These are phyloP conservation scores for Microbotryum intermedium DNA, from an alignment of 1,284 basidiomycete genomes.

Conservation along the genomic window DNA sequence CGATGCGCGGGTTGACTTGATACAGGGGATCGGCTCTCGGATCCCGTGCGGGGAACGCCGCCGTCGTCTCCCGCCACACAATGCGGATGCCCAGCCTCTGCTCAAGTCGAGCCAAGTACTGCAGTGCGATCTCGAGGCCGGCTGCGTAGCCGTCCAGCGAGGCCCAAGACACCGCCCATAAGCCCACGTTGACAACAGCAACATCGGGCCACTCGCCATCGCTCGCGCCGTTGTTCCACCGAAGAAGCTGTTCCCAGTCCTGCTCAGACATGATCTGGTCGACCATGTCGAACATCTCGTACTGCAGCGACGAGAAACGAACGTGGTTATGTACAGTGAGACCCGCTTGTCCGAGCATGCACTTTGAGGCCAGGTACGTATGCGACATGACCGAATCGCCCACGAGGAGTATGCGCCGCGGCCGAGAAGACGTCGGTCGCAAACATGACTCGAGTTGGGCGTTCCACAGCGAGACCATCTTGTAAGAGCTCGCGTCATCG, in stretches of 20 bases:
- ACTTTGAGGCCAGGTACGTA: slow-evolving; percentile 1
- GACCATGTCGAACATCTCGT: background rate
- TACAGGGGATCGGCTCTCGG: slow-evolving; percentile 1
- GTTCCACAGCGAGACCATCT: background rate
- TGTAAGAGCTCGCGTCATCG: background rate
- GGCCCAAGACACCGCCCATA: background rate
- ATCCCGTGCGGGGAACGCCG: background rate
- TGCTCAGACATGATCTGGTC: background rate
- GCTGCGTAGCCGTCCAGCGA: background rate
- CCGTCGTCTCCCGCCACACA: slow-evolving; percentile 3
- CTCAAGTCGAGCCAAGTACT: background rate
- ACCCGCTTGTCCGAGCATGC: slow-evolving; percentile 1
- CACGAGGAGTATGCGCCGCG: background rate
- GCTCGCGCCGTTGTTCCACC: background rate
- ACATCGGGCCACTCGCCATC: background rate
- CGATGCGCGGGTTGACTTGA: slow-evolving; percentile 4
- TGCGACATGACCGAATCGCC: slow-evolving; percentile 4
- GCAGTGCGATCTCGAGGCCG: background rate
- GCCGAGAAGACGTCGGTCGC: background rate
- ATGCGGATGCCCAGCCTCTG: background rate
- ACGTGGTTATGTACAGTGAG: background rate
- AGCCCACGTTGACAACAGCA: slow-evolving; percentile 1
- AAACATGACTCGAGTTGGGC: background rate
- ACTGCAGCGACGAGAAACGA: slow-evolving; percentile 3
- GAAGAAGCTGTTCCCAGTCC: background rate